A percentile compares a stretch with the other conserved stretches of the same genome.
These are phyloP conservation scores for Beauveria asiatica DNA, from an alignment of 2,329 filamentous ascomycete genomes.

Conservation along the genomic window DNA sequence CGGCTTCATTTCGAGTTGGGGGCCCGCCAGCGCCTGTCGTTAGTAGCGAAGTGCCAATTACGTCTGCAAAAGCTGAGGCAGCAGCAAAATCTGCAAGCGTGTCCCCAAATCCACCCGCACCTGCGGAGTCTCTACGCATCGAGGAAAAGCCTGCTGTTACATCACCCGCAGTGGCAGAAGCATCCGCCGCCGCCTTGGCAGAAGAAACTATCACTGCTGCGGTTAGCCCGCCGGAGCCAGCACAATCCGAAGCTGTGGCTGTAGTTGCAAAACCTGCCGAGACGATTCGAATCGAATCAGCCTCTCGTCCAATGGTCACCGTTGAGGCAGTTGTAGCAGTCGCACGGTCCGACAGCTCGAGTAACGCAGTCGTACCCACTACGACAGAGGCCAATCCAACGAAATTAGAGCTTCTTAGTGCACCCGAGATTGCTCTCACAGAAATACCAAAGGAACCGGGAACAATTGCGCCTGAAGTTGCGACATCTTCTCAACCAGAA, in stretches of 20 bases:
- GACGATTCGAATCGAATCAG: too few relatives aligned
- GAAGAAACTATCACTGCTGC: not conserved
- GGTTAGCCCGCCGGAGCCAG: not conserved
- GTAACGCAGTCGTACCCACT: not conserved
- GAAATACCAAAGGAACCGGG: not conserved
- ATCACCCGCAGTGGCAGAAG: not conserved
- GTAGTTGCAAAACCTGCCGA: not conserved
- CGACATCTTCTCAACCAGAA: not conserved
- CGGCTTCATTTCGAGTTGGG: conserved; percentile 11
- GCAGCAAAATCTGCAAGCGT: not conserved
- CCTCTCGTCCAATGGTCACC: not conserved
- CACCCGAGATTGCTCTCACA: not conserved
- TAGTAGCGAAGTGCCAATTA: not conserved
- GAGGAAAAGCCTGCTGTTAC: not conserved
- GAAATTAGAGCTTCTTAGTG: not conserved
- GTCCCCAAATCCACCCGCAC: not conserved
- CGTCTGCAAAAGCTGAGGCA: not conserved
- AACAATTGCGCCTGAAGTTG: not conserved
- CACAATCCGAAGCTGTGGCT: not conserved
- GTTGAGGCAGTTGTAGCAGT: not conserved
- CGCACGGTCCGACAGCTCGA: not conserved
- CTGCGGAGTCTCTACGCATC: not conserved
- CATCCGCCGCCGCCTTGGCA: too few relatives aligned
- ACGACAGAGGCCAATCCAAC: not conserved
- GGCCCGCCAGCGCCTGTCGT: not conserved